Percentiles rank a stretch among this genome's conserved stretches.
Conservation (phyloP, 495 filamentous ascomycete genomes). For the Penicillium waksmanii region DNA sequence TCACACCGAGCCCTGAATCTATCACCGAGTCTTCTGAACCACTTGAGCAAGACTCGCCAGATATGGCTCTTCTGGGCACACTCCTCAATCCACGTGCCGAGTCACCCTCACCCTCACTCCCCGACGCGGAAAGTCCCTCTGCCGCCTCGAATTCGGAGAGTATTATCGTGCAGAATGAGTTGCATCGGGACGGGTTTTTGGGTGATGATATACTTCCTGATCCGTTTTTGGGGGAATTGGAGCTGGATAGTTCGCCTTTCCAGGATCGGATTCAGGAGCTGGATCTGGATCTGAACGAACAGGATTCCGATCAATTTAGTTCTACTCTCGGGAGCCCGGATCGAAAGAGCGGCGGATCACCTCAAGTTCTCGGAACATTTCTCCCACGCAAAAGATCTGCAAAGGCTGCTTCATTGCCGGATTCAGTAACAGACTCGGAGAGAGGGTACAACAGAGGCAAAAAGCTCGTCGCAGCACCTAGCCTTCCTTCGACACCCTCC, state of each 20-base stretch:
- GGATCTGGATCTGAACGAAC: neutral
- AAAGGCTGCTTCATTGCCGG: slow-evolving; percentile 16
- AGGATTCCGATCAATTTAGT: neutral
- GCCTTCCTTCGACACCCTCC: neutral
- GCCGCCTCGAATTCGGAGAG: slow-evolving; percentile 7
- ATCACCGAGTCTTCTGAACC: too few species aligned
- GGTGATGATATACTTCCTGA: neutral
- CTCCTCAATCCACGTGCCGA: too few species aligned
- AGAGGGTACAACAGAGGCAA: slow-evolving; percentile 10
- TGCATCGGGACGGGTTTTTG: slow-evolving; percentile 6
- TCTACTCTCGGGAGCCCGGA: neutral
- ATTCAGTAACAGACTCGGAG: slow-evolving; percentile 19
- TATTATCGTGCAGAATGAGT: neutral
- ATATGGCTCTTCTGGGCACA: too few species aligned
- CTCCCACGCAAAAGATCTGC: slow-evolving; percentile 15
- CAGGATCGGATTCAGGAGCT: neutral
- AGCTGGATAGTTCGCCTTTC: neutral
- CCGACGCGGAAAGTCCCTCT: neutral
- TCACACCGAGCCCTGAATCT: too few species aligned
- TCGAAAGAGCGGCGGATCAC: neutral
- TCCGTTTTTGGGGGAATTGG: slow-evolving; percentile 4
- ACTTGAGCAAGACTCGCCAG: too few species aligned
- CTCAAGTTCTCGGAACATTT: neutral
- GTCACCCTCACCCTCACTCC: neutral
- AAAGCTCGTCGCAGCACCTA: neutral